Base-by-base conservation (phyloP, 2,329 filamentous ascomycete species). In the Exophiala phaeomuriformis region DNA sequence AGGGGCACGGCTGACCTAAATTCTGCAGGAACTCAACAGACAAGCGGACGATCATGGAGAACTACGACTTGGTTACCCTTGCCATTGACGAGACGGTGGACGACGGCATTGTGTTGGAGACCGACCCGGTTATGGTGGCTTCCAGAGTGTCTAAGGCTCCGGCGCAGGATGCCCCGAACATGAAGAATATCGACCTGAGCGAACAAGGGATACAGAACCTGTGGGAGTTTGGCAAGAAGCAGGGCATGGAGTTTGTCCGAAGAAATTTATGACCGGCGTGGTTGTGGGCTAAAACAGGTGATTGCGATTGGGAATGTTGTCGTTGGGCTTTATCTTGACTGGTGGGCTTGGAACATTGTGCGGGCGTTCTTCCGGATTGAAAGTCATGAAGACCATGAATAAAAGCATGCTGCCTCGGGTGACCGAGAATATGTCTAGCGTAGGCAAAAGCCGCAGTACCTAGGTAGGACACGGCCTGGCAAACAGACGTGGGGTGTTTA, bases 1-100 rank as follows among this genome's bases (percentile, higher is more conserved):
- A 35, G n/a, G 12, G 28, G 10, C 9, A 28, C 29, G 33, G n/a
- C 41, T 43, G 37, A 51, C 63, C 50, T 29, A 46, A 33, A 31
- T 12, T 19, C 57, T 52, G 41, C 62, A 95, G 89, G 72, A 91
- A 94, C 79, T 89, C 89, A 33, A 90, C 94, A 47, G 93, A 98
- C 76, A 96, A 96, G 80, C 85, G 93, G 63, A 97, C 93, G 53
- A 90, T 97, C 62, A 85, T 97, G 67, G 93, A 98, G 74, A 97
- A 97, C 80, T 98, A 97, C 77, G 93, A 97, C 72, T 81, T 97
- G 27, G 88, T 96, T 58, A 87, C 90, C 9, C 82, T 98, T 50
- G 88, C 90, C 42, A 88, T 98, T 61, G 93, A 98, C 71, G 93
- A 98, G 72, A 91, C 94, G 58, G 82, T 94, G 50, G 90, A 95